Conservation (phyloP, 192 early-diverging fungal species). For the Mortierella alpina region DNA sequence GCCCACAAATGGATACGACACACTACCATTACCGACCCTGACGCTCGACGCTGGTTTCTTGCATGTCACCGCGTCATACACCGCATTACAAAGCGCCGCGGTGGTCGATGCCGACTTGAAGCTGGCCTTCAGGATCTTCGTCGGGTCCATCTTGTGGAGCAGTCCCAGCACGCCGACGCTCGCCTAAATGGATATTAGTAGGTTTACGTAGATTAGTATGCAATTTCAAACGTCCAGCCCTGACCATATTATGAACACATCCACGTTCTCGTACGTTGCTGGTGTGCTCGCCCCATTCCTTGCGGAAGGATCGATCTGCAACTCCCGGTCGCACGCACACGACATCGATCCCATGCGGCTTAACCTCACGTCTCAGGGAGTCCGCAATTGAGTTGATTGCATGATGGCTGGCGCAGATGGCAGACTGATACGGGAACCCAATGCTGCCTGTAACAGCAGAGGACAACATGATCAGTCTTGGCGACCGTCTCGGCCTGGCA, state of each 20-base stretch:
- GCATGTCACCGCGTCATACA: conserved; percentile 40
- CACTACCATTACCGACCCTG: conserved; percentile 29
- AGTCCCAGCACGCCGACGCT: conserved; percentile 19
- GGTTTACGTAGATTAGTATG: too few species aligned
- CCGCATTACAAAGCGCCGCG: conserved; percentile 20
- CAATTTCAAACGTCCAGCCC: neutral
- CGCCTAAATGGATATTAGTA: neutral
- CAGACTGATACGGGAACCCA: conserved; percentile 42
- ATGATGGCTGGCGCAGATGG: conserved; percentile 60
- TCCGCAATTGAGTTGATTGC: conserved; percentile 58
- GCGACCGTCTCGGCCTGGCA: conserved; percentile 35
- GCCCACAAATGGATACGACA: conserved; percentile 46
- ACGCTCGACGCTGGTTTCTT: conserved; percentile 9
- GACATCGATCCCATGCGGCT: conserved; percentile 60
- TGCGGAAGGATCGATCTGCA: conserved; percentile 26
- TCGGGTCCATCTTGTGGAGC: conserved; percentile 21
- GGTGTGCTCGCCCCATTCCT: conserved; percentile 23
- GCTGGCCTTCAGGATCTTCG: conserved; percentile 16
- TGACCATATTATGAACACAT: too few species aligned
- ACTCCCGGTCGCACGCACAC: conserved; percentile 36
- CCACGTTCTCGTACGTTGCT: conserved; percentile 1
- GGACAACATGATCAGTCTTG: conserved; percentile 31
- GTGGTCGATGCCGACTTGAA: conserved; percentile 33
- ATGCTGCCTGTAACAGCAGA: conserved; percentile 43
- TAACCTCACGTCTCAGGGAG: conserved; percentile 57